Evolutionary conservation across 371 early-diverging fungal genomes (phyloP).

Genomic region (Mortierella sp.): DNA sequence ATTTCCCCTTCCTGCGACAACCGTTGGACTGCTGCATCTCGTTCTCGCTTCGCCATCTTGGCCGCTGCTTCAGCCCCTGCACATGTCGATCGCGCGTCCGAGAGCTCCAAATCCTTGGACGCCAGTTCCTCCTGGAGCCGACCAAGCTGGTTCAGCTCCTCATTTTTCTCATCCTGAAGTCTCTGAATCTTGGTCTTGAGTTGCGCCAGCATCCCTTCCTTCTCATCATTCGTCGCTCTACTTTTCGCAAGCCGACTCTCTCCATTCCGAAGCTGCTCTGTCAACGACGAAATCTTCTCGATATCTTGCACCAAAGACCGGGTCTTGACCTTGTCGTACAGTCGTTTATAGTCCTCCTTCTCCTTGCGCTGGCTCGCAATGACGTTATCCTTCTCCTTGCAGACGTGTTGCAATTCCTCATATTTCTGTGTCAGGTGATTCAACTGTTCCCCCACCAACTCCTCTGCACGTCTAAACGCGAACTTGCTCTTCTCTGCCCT

Average conservation of each 20-base stretch:
- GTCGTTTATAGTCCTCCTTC: too few species aligned
- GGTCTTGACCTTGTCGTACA: too few species aligned
- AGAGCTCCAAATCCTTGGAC: constrained; percentile 20
- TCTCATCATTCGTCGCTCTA: constrained; percentile 7
- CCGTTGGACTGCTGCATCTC: constrained; percentile 10
- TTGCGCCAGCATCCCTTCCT: background rate
- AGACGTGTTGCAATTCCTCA: too few species aligned
- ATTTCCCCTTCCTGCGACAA: constrained; percentile 7
- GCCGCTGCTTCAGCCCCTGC: constrained; percentile 19
- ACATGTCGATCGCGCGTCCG: constrained; percentile 8
- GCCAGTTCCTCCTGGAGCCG: constrained; percentile 34
- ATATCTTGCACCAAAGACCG: too few species aligned
- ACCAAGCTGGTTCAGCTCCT: constrained; percentile 11
- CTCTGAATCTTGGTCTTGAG: constrained; percentile 4
- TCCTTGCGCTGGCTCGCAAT: too few species aligned
- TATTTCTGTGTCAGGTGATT: too few species aligned
- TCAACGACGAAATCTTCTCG: background rate
- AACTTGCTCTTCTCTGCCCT: constrained; percentile 27
- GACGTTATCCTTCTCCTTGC: too few species aligned
- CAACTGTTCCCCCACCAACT: too few species aligned
- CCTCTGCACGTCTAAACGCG: too few species aligned
- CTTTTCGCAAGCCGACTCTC: background rate
- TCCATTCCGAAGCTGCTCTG: background rate
- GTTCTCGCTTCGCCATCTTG: constrained; percentile 22
- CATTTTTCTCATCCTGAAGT: constrained; percentile 28